phyloP scores from a whole-genome alignment of 2,329 filamentous ascomycete genomes.

The Blastomyces silverae region DNA sequence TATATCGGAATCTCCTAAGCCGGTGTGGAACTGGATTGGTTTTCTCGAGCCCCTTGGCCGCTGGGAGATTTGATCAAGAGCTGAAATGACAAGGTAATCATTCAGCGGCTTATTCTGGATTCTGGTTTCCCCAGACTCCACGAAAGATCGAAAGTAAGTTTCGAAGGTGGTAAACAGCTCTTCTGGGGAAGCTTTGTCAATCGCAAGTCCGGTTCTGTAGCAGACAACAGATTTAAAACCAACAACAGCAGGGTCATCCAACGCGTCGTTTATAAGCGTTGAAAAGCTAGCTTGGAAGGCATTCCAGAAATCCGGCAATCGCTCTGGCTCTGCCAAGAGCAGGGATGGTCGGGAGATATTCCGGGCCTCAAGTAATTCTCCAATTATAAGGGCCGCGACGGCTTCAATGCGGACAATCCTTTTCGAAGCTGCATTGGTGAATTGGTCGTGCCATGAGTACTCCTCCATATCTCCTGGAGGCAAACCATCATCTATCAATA shows the following conservation, averaged over 20 bases:
- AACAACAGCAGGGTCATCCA: constrained; percentile 61
- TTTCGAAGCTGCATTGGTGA: constrained; percentile 58
- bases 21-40: constrained; percentile 77
- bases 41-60: constrained; percentile 45
- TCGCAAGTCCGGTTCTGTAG: constrained; percentile 66
- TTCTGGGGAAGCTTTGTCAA: constrained; percentile 48
- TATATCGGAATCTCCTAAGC: constrained; percentile 74
- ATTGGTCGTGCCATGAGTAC: constrained; percentile 59
- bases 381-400: constrained; percentile 57
- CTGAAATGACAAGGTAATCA: constrained; percentile 59
- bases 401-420: constrained; percentile 73
- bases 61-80: constrained; percentile 53
- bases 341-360: not conserved
- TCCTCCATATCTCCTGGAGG: constrained; percentile 51
- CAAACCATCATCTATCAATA: constrained; percentile 74
- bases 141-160: constrained; percentile 28
- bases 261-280: constrained; percentile 48
- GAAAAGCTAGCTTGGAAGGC: constrained; percentile 48
- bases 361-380: constrained; percentile 42
- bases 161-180: constrained; percentile 28
- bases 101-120: constrained; percentile 61
- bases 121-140: constrained; percentile 29
- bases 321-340: not conserved
- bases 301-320: constrained; percentile 4
- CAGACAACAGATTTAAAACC: constrained; percentile 81